phyloP scores from a whole-genome alignment of 768 basidiomycete species.

The Pleurotus tuber-regium region DNA sequence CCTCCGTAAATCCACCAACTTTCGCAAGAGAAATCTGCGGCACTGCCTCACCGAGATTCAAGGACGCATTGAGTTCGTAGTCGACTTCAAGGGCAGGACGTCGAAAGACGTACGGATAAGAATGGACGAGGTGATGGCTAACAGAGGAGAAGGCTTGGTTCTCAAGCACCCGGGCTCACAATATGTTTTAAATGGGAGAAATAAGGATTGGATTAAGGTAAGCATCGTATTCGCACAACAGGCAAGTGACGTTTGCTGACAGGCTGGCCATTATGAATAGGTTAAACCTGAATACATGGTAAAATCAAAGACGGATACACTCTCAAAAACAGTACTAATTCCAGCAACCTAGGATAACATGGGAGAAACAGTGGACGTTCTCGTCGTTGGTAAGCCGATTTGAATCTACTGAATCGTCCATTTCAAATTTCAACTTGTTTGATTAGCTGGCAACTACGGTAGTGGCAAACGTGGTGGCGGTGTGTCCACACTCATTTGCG shows the following conservation, averaged over 20 bases:
- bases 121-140: constrained; percentile 82
- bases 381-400: constrained; percentile 72
- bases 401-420: neutral
- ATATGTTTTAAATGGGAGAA: constrained; percentile 86
- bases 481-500: constrained; percentile 87
- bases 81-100: constrained; percentile 67
- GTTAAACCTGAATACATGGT: constrained; percentile 91
- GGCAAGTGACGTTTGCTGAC: neutral
- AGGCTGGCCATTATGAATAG: constrained; percentile 35
- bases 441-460: constrained; percentile 84
- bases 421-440: constrained; percentile 2
- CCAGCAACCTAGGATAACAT: constrained; percentile 66
- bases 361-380: constrained; percentile 89
- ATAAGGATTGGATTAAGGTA: constrained; percentile 92
- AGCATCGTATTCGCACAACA: constrained; percentile 7
- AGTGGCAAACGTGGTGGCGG: constrained; percentile 83
- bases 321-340: neutral
- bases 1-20: constrained; percentile 64
- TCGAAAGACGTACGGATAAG: constrained; percentile 76
- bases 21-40: constrained; percentile 77
- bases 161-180: constrained; percentile 81
- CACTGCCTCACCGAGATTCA: constrained; percentile 63
- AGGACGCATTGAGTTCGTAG: constrained; percentile 80
- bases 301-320: constrained; percentile 13
- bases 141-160: constrained; percentile 89